These are phyloP conservation scores for Auricularia auricula-judae DNA, from an alignment of 768 basidiomycete species.

Conservation along the genomic window DNA sequence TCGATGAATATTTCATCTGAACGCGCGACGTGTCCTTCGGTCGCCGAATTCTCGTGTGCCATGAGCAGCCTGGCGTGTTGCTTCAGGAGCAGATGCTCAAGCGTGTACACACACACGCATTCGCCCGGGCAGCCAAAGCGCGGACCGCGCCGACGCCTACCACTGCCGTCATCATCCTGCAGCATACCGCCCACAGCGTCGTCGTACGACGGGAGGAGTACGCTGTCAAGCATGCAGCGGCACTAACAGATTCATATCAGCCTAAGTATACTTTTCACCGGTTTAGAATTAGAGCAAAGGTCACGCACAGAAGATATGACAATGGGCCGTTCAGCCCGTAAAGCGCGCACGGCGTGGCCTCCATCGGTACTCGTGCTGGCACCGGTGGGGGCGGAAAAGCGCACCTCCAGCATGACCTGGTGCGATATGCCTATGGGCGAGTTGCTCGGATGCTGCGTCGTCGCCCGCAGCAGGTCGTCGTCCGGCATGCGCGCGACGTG, in stretches of 20 bases:
- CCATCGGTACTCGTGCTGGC: no score
- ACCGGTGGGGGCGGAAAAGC: neutral
- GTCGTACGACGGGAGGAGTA: no score
- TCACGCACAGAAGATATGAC: neutral
- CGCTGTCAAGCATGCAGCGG: no score
- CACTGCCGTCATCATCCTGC: no score
- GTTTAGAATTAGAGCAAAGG: no score
- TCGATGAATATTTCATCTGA: neutral
- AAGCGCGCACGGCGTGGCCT: neutral
- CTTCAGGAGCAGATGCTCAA: neutral
- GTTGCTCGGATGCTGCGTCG: neutral
- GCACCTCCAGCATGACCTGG: neutral
- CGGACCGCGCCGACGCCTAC: no score
- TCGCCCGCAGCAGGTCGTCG: neutral
- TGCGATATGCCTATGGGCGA: neutral
- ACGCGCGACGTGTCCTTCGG: neutral
- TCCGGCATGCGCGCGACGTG: neutral
- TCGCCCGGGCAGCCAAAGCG: neutral
- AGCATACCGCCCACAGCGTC: no score
- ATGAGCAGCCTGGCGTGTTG: neutral
- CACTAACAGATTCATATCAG: no score
- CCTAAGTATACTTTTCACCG: no score
- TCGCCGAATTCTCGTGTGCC: neutral
- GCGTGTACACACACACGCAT: neutral
- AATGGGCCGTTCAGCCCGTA: neutral